phyloP scores from a whole-genome alignment of 768 basidiomycete species.

The Termitomyces sp. region DNA sequence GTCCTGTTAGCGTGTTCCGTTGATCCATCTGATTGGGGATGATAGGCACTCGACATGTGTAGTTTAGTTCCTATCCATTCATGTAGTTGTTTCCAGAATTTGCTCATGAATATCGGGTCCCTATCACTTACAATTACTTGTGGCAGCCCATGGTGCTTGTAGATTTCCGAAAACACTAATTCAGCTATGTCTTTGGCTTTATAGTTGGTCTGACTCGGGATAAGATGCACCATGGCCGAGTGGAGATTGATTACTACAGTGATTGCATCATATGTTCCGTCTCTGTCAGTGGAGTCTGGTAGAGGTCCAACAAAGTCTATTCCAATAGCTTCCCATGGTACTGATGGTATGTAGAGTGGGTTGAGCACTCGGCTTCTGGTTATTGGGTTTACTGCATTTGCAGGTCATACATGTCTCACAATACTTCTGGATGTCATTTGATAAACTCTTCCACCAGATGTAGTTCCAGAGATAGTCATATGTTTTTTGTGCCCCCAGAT shows the following conservation, averaged over 20 bases:
- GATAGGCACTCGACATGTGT: conserved; percentile 13
- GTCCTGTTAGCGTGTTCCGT: too few relatives aligned
- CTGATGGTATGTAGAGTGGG: conserved; percentile 8
- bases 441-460: not conserved
- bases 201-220: conserved; percentile 11
- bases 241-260: conserved; percentile 18
- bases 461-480: not conserved
- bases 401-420: not conserved
- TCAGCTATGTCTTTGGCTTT: conserved; percentile 9
- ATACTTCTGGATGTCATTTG: not conserved
- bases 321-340: conserved; percentile 9
- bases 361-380: conserved; percentile 21
- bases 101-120: conserved; percentile 27
- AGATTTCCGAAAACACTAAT: too few relatives aligned
- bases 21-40: too few relatives aligned
- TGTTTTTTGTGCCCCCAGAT: not conserved
- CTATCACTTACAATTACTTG: conserved; percentile 24
- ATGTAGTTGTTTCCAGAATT: conserved; percentile 26
- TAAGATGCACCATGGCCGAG: conserved; percentile 15
- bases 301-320: not conserved
- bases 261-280: conserved; percentile 6
- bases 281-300: conserved; percentile 13
- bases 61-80: conserved; percentile 2
- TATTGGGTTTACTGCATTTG: conserved; percentile 12
- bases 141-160: conserved; percentile 16